Conservation (phyloP, 192 early-diverging fungal species). For the Backusella tuberculispora region DNA sequence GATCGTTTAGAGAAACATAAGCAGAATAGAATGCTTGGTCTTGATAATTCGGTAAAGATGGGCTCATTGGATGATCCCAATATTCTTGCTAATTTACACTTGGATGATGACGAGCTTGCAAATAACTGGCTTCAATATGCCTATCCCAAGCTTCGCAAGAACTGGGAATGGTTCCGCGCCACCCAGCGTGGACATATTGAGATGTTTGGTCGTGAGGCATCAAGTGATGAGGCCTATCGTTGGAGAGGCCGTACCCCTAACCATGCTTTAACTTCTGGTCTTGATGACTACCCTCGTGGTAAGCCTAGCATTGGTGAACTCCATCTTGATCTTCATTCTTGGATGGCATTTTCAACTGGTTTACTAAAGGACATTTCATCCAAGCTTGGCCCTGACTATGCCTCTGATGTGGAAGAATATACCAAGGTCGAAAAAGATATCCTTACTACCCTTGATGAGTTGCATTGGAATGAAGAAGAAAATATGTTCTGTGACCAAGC, state of each 20-base stretch:
- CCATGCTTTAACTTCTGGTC: conserved; percentile 88
- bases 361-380: conserved; percentile 62
- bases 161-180: conserved; percentile 79
- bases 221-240: conserved; percentile 72
- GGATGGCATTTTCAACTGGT: conserved; percentile 69
- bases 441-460: conserved; percentile 55
- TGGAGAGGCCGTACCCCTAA: conserved; percentile 87
- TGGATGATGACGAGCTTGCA: conserved; percentile 48
- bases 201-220: conserved; percentile 48
- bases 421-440: conserved; percentile 57
- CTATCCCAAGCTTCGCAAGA: conserved; percentile 65
- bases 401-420: conserved; percentile 62
- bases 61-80: conserved; percentile 29
- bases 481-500: conserved; percentile 68
- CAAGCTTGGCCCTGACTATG: conserved; percentile 50
- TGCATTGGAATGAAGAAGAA: conserved; percentile 73
- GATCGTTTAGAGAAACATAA: conserved; percentile 50
- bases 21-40: conserved; percentile 1
- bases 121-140: conserved; percentile 51
- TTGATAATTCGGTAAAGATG: conserved; percentile 20
- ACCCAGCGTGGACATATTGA: conserved; percentile 76
- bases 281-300: conserved; percentile 95
- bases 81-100: conserved; percentile 41
- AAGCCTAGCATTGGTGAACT: conserved; percentile 71
- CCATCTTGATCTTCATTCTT: conserved; percentile 80